Evolutionary conservation across 2,329 filamentous ascomycete species (phyloP).

Genomic region (Pseudogymnoascus sp.): DNA sequence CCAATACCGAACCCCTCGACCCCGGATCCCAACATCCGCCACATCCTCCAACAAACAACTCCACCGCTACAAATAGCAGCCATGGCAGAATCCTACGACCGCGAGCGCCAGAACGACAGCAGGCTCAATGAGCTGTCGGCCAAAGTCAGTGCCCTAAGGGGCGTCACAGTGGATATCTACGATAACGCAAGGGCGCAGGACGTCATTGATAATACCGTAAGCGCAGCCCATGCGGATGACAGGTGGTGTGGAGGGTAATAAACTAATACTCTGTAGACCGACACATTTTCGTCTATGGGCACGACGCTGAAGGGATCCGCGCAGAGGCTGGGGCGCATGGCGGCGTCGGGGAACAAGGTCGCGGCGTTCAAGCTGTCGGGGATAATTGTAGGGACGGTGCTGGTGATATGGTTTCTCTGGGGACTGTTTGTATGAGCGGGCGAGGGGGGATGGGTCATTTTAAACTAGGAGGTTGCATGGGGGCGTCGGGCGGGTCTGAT

Average conservation of each 20-base stretch:
- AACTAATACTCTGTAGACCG: slow-evolving; percentile 46
- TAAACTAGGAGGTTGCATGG: background rate
- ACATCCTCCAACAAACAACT: background rate
- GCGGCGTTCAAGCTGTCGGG: slow-evolving; percentile 83
- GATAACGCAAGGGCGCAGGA: slow-evolving; percentile 85
- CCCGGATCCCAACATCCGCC: background rate
- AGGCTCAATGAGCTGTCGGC: slow-evolving; percentile 82
- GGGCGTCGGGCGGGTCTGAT: slow-evolving; percentile 2
- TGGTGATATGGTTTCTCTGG: slow-evolving; percentile 59
- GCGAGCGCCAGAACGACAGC: slow-evolving; percentile 85
- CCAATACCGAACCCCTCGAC: background rate
- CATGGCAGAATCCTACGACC: slow-evolving; percentile 72
- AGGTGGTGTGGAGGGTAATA: background rate
- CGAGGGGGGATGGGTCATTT: background rate
- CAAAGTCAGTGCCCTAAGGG: slow-evolving; percentile 86
- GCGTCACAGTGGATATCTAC: slow-evolving; percentile 95
- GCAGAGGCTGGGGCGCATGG: slow-evolving; percentile 77
- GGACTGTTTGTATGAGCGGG: slow-evolving; percentile 24
- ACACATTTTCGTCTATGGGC: slow-evolving; percentile 84
- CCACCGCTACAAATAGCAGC: slow-evolving; percentile 16
- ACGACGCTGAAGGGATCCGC: slow-evolving; percentile 78
- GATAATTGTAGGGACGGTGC: slow-evolving; percentile 63
- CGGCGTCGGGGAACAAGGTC: slow-evolving; percentile 78
- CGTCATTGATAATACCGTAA: slow-evolving; percentile 77
- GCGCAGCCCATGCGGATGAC: slow-evolving; percentile 23